phyloP scores from a whole-genome alignment of 1,284 basidiomycete genomes.

The Flammula alnicola region DNA sequence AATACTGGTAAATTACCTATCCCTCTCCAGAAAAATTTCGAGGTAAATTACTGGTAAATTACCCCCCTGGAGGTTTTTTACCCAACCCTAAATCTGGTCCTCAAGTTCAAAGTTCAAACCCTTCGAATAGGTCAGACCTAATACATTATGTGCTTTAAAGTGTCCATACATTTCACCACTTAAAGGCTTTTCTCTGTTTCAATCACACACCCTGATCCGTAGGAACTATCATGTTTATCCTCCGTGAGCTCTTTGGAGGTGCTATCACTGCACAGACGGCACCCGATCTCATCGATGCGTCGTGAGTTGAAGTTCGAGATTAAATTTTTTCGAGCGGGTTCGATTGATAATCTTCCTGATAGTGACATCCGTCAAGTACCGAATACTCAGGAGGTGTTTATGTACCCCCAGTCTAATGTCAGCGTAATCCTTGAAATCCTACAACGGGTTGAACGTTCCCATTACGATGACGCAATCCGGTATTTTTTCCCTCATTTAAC shows the following conservation, averaged over 20 bases:
- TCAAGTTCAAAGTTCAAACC: too few relatives aligned
- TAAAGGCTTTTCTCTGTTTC: too few relatives aligned
- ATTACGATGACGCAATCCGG: constrained; percentile 71
- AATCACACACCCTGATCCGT: neutral
- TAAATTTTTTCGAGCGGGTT: constrained; percentile 5
- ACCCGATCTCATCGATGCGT: constrained; percentile 75
- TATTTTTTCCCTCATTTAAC: constrained; percentile 37
- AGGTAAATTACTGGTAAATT: too few relatives aligned
- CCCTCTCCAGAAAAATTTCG: too few relatives aligned
- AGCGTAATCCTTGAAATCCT: constrained; percentile 91
- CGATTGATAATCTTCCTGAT: constrained; percentile 9
- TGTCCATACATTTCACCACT: too few relatives aligned
- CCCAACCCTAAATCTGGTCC: too few relatives aligned
- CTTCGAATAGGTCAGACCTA: too few relatives aligned
- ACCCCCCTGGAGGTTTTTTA: too few relatives aligned
- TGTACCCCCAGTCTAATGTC: constrained; percentile 71
- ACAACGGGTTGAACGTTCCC: constrained; percentile 65
- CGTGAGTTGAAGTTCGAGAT: constrained; percentile 58
- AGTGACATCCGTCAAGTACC: constrained; percentile 93
- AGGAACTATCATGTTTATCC: constrained; percentile 18
- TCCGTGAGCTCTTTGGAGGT: constrained; percentile 71
- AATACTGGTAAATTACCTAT: too few relatives aligned
- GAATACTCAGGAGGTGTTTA: constrained; percentile 95
- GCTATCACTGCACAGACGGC: constrained; percentile 76
- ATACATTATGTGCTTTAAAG: too few relatives aligned